Base-by-base conservation (phyloP, 768 basidiomycete genomes). In the Suillus subalutaceus region DNA sequence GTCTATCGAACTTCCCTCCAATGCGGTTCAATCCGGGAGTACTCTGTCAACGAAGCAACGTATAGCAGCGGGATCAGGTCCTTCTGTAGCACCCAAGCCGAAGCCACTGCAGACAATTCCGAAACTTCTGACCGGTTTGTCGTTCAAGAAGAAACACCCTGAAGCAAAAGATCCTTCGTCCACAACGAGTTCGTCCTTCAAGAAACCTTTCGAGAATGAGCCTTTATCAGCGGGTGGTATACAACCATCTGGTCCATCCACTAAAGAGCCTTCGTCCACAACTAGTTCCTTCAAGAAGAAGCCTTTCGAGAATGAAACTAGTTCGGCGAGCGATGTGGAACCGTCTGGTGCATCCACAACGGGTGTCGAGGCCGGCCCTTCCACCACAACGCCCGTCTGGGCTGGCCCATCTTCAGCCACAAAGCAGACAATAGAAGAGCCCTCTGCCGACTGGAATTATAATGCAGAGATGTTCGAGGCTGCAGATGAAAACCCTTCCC, bases 21-120 rank as follows among this genome's bases (percentile, higher is more conserved):
- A 65, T 38, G 75, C 67, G 26, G 68, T 73, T 37, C 75, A 68
- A 50, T 69, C 68, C 53, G 75, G 75, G 41, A 81, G 78, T 65
- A 79, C 80, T 12, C 78, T 88, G 37, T 77, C 81, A 43, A 88
- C 85, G 2, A 88, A 87, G 70, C 82, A 85, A 62, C 80, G 84
- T 7, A 70, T 88, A 6, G 77, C 79, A 32, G 78, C 80, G 52
- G 78, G 76, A 12, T 60, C 59, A 20, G 81, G 83, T 16, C 72
- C 81, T 30, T 76, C 72, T 10, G 80, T 78, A 26, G 68, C 55
- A 30, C 59, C 73, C 15, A 68, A 68, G 3, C 81, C 85, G 0
- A 86, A 79, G 68, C 74, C 76, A 1, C 73, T 77, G 58, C 69
- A 38, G 16, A 16, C 62, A 32, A 68, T 70, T n/a, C 71, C 70